Percentiles rank a stretch among this genome's conserved stretches.
These are phyloP conservation scores for Naganishia friedmannii DNA, from an alignment of 768 basidiomycete genomes.

Conservation along the genomic window DNA sequence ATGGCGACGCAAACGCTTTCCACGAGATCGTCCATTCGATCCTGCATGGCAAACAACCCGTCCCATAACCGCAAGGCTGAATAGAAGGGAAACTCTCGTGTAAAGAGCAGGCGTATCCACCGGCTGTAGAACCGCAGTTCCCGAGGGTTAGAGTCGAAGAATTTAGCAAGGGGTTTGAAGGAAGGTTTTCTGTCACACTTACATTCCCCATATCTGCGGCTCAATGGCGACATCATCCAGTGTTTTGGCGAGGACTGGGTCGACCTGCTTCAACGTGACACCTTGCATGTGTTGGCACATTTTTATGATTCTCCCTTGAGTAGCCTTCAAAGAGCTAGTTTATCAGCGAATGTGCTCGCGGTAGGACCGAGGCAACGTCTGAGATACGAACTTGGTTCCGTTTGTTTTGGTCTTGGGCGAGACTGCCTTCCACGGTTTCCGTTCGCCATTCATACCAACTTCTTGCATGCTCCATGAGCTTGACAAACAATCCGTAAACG, in stretches of 20 bases:
- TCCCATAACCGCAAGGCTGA: slow-evolving; percentile 93
- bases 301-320: slow-evolving; percentile 73
- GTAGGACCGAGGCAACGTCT: slow-evolving; percentile 36
- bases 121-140: slow-evolving; percentile 59
- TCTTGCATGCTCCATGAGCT: slow-evolving; percentile 74
- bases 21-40: slow-evolving; percentile 65
- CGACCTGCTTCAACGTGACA: slow-evolving; percentile 67
- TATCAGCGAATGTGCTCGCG: slow-evolving; percentile 6
- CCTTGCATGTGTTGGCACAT: slow-evolving; percentile 78
- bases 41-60: slow-evolving; percentile 83
- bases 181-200: slow-evolving; percentile 50
- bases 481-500: slow-evolving; percentile 75
- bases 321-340: slow-evolving; percentile 12
- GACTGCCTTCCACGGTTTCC: slow-evolving; percentile 42
- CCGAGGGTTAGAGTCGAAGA: slow-evolving; percentile 19
- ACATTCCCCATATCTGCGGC: slow-evolving; percentile 96
- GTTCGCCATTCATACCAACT: slow-evolving; percentile 63
- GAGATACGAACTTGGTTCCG: slow-evolving; percentile 21
- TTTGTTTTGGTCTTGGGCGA: neutral
- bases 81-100: slow-evolving; percentile 77
- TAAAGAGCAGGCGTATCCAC: slow-evolving; percentile 89
- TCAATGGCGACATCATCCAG: slow-evolving; percentile 81
- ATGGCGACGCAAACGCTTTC: slow-evolving; percentile 90
- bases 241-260: slow-evolving; percentile 71
- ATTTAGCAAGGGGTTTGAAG: neutral